These are phyloP conservation scores for Lasiodiplodia theobromae DNA, from an alignment of 2,329 filamentous ascomycete genomes.

Conservation along the genomic window DNA sequence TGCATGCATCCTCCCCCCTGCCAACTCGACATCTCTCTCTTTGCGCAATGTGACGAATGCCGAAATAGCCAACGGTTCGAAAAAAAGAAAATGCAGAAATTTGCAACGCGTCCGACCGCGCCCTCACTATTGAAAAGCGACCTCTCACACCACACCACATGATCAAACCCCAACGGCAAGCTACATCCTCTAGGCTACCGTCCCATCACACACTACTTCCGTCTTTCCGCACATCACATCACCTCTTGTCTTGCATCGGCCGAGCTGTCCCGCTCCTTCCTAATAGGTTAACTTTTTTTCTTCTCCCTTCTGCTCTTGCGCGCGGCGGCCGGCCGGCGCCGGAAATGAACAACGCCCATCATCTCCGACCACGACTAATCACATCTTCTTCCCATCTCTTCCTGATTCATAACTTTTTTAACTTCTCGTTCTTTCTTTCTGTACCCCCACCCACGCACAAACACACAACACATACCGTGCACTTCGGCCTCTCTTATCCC, in stretches of 20 bases:
- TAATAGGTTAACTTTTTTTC: neutral
- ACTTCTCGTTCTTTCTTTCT: no score
- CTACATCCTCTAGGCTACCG: neutral
- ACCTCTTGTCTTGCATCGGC: neutral
- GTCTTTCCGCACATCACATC: neutral
- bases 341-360: neutral
- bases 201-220: neutral
- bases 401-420: neutral
- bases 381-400: neutral
- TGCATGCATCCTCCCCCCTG: neutral
- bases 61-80: no score
- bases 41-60: conserved; percentile 9
- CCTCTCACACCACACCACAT: no score
- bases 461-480: no score
- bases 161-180: no score
- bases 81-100: no score
- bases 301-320: neutral
- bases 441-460: no score
- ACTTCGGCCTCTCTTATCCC: no score
- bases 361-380: conserved; percentile 1
- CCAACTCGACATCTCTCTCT: neutral
- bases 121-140: no score
- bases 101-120: no score
- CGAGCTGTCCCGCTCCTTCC: neutral
- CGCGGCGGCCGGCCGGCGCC: neutral